These are phyloP conservation scores for Leptomonas pyrrhocoris DNA, from an alignment of 208 protist species.

Conservation along the genomic window DNA sequence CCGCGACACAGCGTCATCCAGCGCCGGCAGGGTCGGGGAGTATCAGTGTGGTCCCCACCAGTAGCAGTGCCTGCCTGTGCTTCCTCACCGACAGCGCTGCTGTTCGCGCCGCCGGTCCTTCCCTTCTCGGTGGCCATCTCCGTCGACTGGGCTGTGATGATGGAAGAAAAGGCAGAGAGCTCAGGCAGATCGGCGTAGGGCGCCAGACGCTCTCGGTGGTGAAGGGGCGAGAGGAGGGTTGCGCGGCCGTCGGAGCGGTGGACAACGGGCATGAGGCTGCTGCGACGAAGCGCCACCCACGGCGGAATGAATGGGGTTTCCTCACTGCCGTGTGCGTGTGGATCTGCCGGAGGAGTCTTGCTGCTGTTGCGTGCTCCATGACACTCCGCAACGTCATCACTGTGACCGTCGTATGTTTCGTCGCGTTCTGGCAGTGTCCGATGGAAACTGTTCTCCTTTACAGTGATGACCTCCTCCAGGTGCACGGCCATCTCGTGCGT, in stretches of 20 bases:
- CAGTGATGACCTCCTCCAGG: no score
- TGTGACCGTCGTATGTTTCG: background rate
- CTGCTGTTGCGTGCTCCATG: background rate
- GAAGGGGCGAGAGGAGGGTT: background rate
- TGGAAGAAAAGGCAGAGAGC: conserved; percentile 10
- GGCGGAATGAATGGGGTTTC: background rate
- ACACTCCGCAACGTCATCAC: background rate
- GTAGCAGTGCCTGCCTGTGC: background rate
- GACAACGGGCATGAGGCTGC: conserved; percentile 18
- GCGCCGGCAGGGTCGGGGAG: background rate
- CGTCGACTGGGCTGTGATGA: background rate
- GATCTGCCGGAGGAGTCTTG: background rate
- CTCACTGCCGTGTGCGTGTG: no score
- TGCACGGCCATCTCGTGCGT: background rate
- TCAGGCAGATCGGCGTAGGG: conserved; percentile 21
- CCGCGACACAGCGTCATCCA: conserved; percentile 43
- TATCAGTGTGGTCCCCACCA: background rate
- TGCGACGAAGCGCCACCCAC: conserved; percentile 19
- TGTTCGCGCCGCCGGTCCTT: background rate
- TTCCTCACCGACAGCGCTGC: background rate
- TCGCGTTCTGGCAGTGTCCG: no score
- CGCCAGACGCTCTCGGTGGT: conserved; percentile 1
- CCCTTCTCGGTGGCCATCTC: background rate
- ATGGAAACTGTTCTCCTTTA: background rate
- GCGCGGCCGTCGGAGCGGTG: conserved; percentile 4